Base-by-base conservation (phyloP, 1,139 yeast species). In the Saccharomyces hybrid region DNA sequence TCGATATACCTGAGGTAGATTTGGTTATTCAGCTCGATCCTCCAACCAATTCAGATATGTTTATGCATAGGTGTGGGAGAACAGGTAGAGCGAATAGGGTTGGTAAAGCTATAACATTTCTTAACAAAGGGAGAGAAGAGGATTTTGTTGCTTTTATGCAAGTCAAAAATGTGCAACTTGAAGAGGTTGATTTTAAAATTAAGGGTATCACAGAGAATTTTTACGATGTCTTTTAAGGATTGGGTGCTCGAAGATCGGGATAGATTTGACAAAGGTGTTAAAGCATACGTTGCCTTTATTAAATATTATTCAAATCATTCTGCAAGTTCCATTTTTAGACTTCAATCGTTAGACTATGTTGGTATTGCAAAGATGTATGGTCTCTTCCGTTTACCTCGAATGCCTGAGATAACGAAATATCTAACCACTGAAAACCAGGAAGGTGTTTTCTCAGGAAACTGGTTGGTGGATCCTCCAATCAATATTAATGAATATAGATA, bases 1-100 rank as follows among this genome's bases (percentile, higher is more conserved):
- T 91, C 32, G 98, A 91, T 73, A 83, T 90, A 32, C 96, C 96
- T 1, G 93, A 89, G 56, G 97, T 90, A 14, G 97, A 91, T 65
- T 72, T 90, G 44, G 97, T 90, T 3, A 74, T 90, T 8, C 97
- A 90, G 67, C 63, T 89, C 44, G 97, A 90, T 60, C 96, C 97
- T 2, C 97, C 98, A 0, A 86, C 91, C 0, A 96, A 88, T 61
- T 88, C 96, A 0, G 93, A 86, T 64, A 83, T 87, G 60, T 90
- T 90, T 64, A 75, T 89, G 51, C 97, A 90, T 69, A 78, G 98
- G 64, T 85, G 93, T 71, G 98, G 98, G 19, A 78, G 98, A 67
- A 89, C 97, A 0, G 98, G 96, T 0, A 75, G 98, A 61, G 97
- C 97, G 0, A 90, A 90, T 56, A 83, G 82, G 59, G 79, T 78